phyloP scores from a whole-genome alignment of 2,329 filamentous ascomycete species.

The Colletotrichum higginsianum region DNA sequence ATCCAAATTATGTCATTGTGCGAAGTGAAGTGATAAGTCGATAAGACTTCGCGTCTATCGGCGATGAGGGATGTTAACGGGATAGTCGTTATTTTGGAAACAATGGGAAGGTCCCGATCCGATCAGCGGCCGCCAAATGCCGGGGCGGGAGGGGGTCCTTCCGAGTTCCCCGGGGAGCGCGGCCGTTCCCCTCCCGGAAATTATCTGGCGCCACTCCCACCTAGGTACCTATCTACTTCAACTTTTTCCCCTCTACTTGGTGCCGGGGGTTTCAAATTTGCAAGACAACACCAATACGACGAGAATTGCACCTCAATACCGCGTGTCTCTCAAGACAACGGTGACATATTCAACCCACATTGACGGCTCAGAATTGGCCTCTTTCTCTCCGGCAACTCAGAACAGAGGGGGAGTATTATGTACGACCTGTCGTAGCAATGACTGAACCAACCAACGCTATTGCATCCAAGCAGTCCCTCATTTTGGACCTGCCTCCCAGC shows the following conservation, averaged over 20 bases:
- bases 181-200: slow-evolving; percentile 19
- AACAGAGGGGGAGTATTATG: neutral
- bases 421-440: neutral
- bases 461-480: slow-evolving; percentile 63
- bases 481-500: slow-evolving; percentile 79
- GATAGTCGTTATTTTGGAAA: slow-evolving; percentile 7
- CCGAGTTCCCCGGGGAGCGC: slow-evolving; percentile 23
- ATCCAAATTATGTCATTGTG: neutral
- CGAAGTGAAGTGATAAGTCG: neutral
- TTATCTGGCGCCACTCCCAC: neutral
- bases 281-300: neutral
- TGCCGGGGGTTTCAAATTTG: slow-evolving; percentile 15
- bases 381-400: neutral
- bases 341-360: neutral
- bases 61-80: neutral
- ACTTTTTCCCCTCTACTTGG: slow-evolving; percentile 33
- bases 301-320: neutral
- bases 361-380: neutral
- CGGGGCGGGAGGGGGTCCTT: slow-evolving; percentile 25
- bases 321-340: neutral
- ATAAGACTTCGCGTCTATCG: neutral
- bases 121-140: slow-evolving; percentile 21
- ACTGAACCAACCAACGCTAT: slow-evolving; percentile 46
- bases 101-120: slow-evolving; percentile 14
- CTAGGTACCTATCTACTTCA: neutral